Conservation (phyloP, 768 basidiomycete species). For the Xerocomus brunneocitrinus region DNA sequence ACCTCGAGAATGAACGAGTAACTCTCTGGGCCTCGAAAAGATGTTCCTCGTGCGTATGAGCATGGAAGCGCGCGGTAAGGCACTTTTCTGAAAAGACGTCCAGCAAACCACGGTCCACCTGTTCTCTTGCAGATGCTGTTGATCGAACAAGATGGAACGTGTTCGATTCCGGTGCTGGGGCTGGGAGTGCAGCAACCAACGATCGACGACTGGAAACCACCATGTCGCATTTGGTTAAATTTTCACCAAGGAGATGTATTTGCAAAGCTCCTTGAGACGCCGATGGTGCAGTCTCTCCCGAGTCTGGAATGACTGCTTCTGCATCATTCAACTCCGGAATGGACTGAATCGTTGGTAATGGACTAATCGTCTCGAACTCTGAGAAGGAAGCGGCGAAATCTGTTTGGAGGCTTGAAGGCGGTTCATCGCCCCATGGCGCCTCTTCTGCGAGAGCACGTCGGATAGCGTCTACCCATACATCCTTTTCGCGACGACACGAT, state of each 20-base stretch:
- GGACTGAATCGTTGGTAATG: constrained; percentile 53
- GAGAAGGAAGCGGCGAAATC: constrained; percentile 36
- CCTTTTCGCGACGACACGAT: constrained; percentile 78
- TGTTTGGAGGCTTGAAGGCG: constrained; percentile 56
- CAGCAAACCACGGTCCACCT: constrained; percentile 71
- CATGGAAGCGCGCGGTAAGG: constrained; percentile 61
- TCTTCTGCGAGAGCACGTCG: constrained; percentile 44
- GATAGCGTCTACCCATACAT: constrained; percentile 77
- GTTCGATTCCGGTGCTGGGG: constrained; percentile 42
- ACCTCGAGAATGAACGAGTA: constrained; percentile 45
- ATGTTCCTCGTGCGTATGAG: constrained; percentile 57
- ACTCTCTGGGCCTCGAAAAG: constrained; percentile 53
- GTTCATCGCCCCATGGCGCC: constrained; percentile 52
- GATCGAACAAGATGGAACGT: constrained; percentile 65
- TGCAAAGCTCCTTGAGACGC: constrained; percentile 6
- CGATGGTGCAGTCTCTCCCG: constrained; percentile 4
- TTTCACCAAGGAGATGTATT: constrained; percentile 20
- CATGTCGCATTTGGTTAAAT: constrained; percentile 15
- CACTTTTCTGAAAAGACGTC: constrained; percentile 80
- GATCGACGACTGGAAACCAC: constrained; percentile 45
- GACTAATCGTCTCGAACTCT: constrained; percentile 36
- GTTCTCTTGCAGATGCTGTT: constrained; percentile 57
- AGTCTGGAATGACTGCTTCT: constrained; percentile 5
- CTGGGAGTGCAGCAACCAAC: constrained; percentile 55
- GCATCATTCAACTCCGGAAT: constrained; percentile 43